Evolutionary conservation across 23 red algal genomes (phyloP).

Genomic region (Gracilaria caudata): DNA sequence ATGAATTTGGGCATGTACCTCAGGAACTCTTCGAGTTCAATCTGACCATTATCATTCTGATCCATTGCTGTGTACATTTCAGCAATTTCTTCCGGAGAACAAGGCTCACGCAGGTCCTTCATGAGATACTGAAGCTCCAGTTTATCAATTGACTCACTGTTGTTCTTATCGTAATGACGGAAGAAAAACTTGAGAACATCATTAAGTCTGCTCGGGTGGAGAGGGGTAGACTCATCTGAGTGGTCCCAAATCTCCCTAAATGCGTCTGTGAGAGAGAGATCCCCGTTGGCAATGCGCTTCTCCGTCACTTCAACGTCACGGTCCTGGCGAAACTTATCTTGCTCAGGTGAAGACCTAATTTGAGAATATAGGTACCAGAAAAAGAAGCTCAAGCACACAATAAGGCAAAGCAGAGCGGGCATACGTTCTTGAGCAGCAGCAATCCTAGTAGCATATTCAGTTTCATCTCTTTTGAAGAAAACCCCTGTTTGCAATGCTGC

Average conservation of each 20-base stretch:
- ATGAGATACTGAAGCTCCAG: constrained; percentile 70
- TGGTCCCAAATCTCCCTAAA: constrained; percentile 46
- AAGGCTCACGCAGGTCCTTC: constrained; percentile 64
- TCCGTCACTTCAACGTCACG: constrained; percentile 28
- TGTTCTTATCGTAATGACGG: constrained; percentile 53
- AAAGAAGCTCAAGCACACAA: constrained; percentile 67
- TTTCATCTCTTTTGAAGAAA: constrained; percentile 40
- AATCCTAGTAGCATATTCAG: not conserved
- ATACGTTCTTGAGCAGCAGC: constrained; percentile 48
- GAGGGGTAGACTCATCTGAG: constrained; percentile 34
- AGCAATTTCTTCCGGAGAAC: constrained; percentile 35
- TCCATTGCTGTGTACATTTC: constrained; percentile 62
- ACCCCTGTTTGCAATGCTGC: constrained; percentile 58
- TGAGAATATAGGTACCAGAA: constrained; percentile 57
- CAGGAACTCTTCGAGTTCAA: constrained; percentile 71
- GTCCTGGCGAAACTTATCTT: constrained; percentile 25
- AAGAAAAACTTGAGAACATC: constrained; percentile 63
- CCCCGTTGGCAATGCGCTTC: constrained; percentile 35
- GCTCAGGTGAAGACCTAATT: constrained; percentile 22
- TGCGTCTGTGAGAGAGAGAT: constrained; percentile 61
- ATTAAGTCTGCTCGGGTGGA: constrained; percentile 32
- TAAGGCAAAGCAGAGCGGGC: constrained; percentile 53
- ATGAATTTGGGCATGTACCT: constrained; percentile 70
- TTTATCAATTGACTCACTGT: constrained; percentile 38
- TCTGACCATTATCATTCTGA: constrained; percentile 28